These are phyloP conservation scores for Nannochloropsis oceanica DNA, from an alignment of 108 stramenopile species.

Conservation along the genomic window DNA sequence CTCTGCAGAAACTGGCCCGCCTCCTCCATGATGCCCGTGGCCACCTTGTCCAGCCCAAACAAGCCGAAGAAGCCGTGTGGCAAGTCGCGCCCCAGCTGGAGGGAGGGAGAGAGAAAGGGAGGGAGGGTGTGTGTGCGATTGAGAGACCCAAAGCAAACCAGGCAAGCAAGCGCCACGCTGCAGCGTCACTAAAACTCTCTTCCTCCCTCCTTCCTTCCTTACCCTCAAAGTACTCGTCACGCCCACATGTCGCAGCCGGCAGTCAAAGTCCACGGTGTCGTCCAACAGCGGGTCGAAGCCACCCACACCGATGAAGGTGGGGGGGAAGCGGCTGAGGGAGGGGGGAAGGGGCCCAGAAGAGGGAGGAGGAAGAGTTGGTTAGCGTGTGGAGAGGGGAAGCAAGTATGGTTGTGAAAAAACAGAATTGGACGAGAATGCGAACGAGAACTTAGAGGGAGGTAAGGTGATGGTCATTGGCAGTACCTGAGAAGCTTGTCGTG, in stretches of 20 bases:
- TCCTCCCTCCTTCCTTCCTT: background rate
- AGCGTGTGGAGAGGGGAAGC: background rate
- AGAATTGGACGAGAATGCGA: background rate
- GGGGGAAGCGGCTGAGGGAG: background rate
- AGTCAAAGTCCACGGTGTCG: constrained; percentile 62
- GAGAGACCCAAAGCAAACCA: too few relatives aligned
- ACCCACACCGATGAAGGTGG: background rate
- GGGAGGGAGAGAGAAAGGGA: background rate
- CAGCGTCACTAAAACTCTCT: background rate
- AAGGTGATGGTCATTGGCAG: background rate
- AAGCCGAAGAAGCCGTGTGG: constrained; percentile 5
- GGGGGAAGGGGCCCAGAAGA: background rate
- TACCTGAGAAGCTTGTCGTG: background rate
- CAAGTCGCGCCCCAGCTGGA: background rate
- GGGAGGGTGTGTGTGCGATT: too few relatives aligned
- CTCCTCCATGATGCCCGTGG: background rate
- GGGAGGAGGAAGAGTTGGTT: background rate
- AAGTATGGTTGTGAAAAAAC: background rate
- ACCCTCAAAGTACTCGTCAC: constrained; percentile 13
- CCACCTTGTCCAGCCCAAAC: background rate
- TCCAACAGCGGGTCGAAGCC: constrained; percentile 60
- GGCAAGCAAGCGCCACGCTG: too few relatives aligned
- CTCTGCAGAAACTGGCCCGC: background rate
- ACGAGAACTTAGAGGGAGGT: background rate
- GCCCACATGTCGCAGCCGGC: constrained; percentile 46